phyloP scores from a whole-genome alignment of 352 stramenopile genomes.

The Phytophthora uliginosa region DNA sequence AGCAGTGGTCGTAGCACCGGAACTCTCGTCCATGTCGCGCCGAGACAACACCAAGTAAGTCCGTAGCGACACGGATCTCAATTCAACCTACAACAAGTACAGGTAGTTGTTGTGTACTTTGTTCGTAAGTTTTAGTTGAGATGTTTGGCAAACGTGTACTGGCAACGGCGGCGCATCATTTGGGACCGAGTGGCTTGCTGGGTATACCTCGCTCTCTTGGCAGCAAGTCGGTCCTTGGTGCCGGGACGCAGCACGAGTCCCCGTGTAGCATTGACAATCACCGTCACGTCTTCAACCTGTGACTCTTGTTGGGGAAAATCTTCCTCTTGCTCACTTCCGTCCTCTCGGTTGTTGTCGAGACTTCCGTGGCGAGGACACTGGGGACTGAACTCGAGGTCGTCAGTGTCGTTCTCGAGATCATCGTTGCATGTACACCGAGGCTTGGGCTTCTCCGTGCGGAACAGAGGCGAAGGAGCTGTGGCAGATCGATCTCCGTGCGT shows the following conservation, averaged over 20 bases:
- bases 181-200: slow-evolving; percentile 45
- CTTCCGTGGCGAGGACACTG: slow-evolving; percentile 7
- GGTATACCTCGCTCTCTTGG: slow-evolving; percentile 25
- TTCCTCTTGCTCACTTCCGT: slow-evolving; percentile 16
- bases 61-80: neutral
- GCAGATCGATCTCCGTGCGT: slow-evolving; percentile 17
- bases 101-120: no score
- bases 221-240: slow-evolving; percentile 34
- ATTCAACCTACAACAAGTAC: neutral
- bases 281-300: slow-evolving; percentile 44
- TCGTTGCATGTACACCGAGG: slow-evolving; percentile 13
- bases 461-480: slow-evolving; percentile 21
- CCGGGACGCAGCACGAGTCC: slow-evolving; percentile 47
- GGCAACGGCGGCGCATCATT: slow-evolving; percentile 68
- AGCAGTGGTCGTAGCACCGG: slow-evolving; percentile 3
- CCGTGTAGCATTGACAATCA: slow-evolving; percentile 62
- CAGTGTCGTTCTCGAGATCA: neutral
- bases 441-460: slow-evolving; percentile 22
- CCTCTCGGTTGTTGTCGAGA: slow-evolving; percentile 31
- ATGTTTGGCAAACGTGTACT: slow-evolving; percentile 58
- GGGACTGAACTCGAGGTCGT: neutral
- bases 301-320: slow-evolving; percentile 1
- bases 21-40: slow-evolving; percentile 13
- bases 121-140: slow-evolving; percentile 3
- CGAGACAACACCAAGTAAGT: slow-evolving; percentile 2